Conservation (phyloP, 805 yeast species). For the Pichia pseudocactophila region DNA sequence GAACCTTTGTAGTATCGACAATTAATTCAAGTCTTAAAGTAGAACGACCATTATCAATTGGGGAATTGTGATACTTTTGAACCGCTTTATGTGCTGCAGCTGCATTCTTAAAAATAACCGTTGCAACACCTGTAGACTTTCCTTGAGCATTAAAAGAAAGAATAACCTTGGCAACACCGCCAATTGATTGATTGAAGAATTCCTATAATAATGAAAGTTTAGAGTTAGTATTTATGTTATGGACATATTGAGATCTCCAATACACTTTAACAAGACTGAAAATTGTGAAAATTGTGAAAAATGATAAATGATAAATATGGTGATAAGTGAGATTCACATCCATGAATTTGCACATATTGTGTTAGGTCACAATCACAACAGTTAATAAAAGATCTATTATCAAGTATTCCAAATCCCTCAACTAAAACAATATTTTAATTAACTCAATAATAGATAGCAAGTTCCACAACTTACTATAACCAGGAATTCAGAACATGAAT, state of each 20-base stretch:
- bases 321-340: too few relatives aligned
- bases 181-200: conserved; percentile 80
- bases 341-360: too few relatives aligned
- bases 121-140: conserved; percentile 85
- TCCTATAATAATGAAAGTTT: conserved; percentile 41
- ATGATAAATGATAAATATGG: too few relatives aligned
- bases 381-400: too few relatives aligned
- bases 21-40: conserved; percentile 74
- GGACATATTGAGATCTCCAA: conserved; percentile 3
- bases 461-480: neutral
- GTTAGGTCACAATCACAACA: too few relatives aligned
- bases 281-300: neutral
- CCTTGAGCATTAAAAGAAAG: conserved; percentile 83
- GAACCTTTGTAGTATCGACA: conserved; percentile 72
- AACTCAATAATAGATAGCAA: neutral
- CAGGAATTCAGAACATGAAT: neutral
- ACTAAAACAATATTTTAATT: neutral
- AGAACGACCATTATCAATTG: conserved; percentile 79
- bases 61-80: conserved; percentile 81
- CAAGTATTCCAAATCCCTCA: neutral
- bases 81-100: conserved; percentile 73
- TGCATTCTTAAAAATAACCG: conserved; percentile 62
- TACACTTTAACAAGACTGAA: neutral
- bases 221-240: conserved; percentile 13
- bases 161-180: conserved; percentile 66